Evolutionary conservation across 805 yeast genomes (phyloP).

Genomic region (Kuraishia hungarica): DNA sequence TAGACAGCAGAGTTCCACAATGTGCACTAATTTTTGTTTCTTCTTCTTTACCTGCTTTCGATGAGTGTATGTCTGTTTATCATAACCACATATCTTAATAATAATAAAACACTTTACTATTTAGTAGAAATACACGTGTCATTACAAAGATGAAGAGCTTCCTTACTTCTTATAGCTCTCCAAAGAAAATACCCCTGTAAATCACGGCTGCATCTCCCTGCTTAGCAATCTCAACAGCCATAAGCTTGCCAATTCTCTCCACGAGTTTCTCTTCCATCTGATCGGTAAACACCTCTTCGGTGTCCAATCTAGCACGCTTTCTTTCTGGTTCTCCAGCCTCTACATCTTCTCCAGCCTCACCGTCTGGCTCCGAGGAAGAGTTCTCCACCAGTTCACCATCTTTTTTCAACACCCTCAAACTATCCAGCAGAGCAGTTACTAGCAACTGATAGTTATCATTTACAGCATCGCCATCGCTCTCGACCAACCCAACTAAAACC

Average conservation of each 20-base stretch:
- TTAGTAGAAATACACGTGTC: no score
- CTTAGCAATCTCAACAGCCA: conserved; percentile 41
- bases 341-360: conserved; percentile 7
- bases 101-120: no score
- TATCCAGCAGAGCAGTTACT: conserved; percentile 45
- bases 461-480: conserved; percentile 11
- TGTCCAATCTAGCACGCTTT: conserved; percentile 14
- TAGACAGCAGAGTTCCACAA: no score
- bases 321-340: conserved; percentile 4
- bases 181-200: conserved; percentile 64
- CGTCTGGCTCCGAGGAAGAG: conserved; percentile 2
- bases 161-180: conserved; percentile 30
- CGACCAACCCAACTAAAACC: conserved; percentile 30
- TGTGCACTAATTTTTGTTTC: no score
- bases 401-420: conserved; percentile 38
- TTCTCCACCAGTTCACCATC: conserved; percentile 19
- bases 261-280: conserved; percentile 31
- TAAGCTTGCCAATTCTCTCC: conserved; percentile 51
- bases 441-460: conserved; percentile 11
- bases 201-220: conserved; percentile 42
- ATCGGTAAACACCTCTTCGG: conserved; percentile 22
- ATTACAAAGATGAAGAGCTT: no score
- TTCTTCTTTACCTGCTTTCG: no score
- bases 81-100: no score
- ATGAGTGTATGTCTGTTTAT: no score